Percentiles rank a stretch among this genome's conserved stretches.
Evolutionary conservation across 202 grass and related monocot species (phyloP).

Genomic region (Alloteropsis angusta): DNA sequence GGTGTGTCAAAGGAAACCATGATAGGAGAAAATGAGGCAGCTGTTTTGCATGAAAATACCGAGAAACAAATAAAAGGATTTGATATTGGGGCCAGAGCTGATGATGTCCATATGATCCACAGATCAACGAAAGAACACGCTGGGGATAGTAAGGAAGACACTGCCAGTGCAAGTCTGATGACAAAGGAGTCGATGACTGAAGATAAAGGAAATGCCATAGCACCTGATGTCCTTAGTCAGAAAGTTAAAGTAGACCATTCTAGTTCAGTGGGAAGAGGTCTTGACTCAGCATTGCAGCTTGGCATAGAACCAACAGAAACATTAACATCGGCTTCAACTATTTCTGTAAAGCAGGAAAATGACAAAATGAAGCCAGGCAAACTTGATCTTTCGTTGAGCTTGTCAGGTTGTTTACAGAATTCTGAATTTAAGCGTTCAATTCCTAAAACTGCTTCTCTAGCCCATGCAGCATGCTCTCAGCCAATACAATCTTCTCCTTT

Average conservation of each 20-base stretch:
- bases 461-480: constrained; percentile 35
- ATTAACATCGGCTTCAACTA: constrained; percentile 17
- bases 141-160: constrained; percentile 32
- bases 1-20: not conserved
- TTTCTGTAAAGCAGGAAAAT: constrained; percentile 30
- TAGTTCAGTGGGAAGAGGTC: constrained; percentile 31
- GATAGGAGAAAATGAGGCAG: constrained; percentile 10
- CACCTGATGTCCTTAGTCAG: constrained; percentile 35
- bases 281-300: constrained; percentile 48
- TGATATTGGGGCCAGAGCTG: constrained; percentile 30
- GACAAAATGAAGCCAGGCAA: constrained; percentile 44
- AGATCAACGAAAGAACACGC: constrained; percentile 25
- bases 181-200: constrained; percentile 35
- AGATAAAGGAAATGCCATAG: constrained; percentile 59
- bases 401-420: constrained; percentile 56
- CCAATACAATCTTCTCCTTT: constrained; percentile 47
- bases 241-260: not conserved
- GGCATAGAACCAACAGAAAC: constrained; percentile 26
- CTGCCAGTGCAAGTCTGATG: constrained; percentile 33
- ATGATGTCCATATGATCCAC: constrained; percentile 14
- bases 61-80: constrained; percentile 19
- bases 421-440: constrained; percentile 26
- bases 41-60: constrained; percentile 3
- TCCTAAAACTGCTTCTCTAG: constrained; percentile 29
- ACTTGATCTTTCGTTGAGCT: constrained; percentile 80